These are phyloP conservation scores for Talaromyces piceae DNA, from an alignment of 2,329 filamentous ascomycete species.

Conservation along the genomic window DNA sequence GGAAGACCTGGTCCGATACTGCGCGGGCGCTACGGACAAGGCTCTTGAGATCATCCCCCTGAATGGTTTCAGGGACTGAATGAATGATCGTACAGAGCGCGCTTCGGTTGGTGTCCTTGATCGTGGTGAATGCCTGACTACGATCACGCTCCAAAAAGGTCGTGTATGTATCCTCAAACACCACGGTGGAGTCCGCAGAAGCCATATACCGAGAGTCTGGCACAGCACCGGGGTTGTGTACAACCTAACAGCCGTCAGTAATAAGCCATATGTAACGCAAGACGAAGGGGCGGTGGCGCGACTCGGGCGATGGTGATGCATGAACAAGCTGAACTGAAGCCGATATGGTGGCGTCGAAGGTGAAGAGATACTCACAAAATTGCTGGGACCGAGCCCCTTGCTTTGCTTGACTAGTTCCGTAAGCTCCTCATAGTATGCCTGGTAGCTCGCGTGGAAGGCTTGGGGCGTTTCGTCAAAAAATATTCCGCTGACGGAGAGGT, in stretches of 20 bases:
- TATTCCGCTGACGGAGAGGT: constrained; percentile 39
- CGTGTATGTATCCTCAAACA: constrained; percentile 39
- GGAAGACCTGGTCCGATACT: constrained; percentile 33
- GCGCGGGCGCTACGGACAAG: constrained; percentile 29
- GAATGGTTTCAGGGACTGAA: constrained; percentile 27
- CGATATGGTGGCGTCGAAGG: background rate
- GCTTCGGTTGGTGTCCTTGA: constrained; percentile 25
- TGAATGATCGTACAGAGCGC: constrained; percentile 32
- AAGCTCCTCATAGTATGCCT: constrained; percentile 28
- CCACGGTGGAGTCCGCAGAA: constrained; percentile 38
- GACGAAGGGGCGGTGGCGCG: background rate
- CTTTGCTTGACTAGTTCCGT: constrained; percentile 24
- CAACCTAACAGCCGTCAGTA: constrained; percentile 27
- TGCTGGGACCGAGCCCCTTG: constrained; percentile 27
- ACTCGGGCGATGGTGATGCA: background rate
- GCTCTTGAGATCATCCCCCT: constrained; percentile 22
- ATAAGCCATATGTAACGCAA: background rate
- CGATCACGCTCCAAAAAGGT: constrained; percentile 29
- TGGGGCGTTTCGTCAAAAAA: constrained; percentile 45
- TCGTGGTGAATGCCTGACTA: constrained; percentile 24
- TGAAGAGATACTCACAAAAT: constrained; percentile 29
- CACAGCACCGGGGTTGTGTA: constrained; percentile 42
- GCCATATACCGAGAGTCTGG: constrained; percentile 35
- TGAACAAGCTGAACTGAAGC: background rate
- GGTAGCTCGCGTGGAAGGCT: constrained; percentile 23